A percentile compares a stretch with the other conserved stretches of the same genome.
These are phyloP conservation scores for Nicotiana tomentosiformis DNA, from an alignment of 257 asterid species.

Conservation along the genomic window DNA sequence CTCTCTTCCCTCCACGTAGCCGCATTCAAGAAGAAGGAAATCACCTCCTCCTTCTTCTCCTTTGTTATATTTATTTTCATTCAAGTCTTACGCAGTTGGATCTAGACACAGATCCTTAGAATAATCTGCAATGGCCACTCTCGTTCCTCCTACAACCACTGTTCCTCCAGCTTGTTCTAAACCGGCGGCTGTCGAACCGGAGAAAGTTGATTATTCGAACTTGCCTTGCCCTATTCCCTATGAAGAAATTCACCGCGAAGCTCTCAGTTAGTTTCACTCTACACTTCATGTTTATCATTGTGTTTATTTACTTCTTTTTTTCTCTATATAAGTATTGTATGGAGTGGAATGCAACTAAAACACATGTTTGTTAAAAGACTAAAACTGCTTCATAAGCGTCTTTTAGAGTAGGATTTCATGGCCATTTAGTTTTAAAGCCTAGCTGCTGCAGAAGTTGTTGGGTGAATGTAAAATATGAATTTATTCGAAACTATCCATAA, in stretches of 20 bases:
- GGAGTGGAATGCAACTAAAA: no score
- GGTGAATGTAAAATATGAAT: no score
- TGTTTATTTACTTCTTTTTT: no score
- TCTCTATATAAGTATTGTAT: background rate
- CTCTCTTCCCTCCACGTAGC: background rate
- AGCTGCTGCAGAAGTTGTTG: no score
- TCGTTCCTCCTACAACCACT: slow-evolving; percentile 34
- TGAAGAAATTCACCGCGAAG: slow-evolving; percentile 94
- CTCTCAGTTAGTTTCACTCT: slow-evolving; percentile 41
- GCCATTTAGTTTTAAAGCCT: background rate
- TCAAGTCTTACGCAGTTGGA: background rate
- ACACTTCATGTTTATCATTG: background rate
- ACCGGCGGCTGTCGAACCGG: background rate
- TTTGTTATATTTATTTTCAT: no score
- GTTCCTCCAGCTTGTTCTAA: slow-evolving; percentile 24
- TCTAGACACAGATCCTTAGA: background rate
- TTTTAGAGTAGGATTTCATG: background rate
- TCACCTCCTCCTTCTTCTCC: background rate
- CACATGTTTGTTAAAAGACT: background rate
- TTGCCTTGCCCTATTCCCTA: slow-evolving; percentile 89
- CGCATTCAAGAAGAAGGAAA: slow-evolving; percentile 24
- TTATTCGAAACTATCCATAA: no score
- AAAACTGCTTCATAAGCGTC: no score
- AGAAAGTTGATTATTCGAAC: slow-evolving; percentile 58
- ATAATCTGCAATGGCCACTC: slow-evolving; percentile 51